These are phyloP conservation scores for Metschnikowia baotianmanensis DNA, from an alignment of 805 yeast species.

Conservation along the genomic window DNA sequence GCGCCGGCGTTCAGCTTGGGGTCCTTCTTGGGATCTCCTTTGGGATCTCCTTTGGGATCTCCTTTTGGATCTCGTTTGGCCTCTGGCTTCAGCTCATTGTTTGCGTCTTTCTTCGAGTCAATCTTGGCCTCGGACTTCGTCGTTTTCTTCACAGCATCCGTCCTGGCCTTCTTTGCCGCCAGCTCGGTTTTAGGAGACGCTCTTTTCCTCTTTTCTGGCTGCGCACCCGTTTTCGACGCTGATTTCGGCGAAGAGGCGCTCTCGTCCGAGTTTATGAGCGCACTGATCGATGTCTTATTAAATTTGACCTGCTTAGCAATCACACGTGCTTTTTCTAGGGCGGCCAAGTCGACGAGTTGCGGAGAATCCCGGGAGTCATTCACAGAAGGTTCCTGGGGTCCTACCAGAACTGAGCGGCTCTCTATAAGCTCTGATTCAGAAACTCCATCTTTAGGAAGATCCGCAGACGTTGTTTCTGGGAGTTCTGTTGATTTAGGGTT, in stretches of 20 bases:
- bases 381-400: background rate
- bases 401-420: slow-evolving; percentile 1
- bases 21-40: slow-evolving; percentile 11
- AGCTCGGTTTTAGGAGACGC: slow-evolving; percentile 14
- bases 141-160: slow-evolving; percentile 10
- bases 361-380: background rate
- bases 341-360: background rate
- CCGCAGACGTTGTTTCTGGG: too few relatives aligned
- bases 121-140: slow-evolving; percentile 1
- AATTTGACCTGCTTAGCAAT: slow-evolving; percentile 7
- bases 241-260: slow-evolving; percentile 8
- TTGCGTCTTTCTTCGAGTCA: background rate
- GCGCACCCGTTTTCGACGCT: slow-evolving; percentile 3
- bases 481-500: background rate
- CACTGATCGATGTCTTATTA: slow-evolving; percentile 38
- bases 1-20: slow-evolving; percentile 9
- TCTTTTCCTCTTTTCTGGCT: slow-evolving; percentile 11
- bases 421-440: background rate
- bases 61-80: slow-evolving; percentile 11
- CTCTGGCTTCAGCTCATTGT: slow-evolving; percentile 16
- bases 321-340: background rate
- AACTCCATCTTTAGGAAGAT: too few relatives aligned
- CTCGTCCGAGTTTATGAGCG: slow-evolving; percentile 38
- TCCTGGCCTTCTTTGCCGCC: slow-evolving; percentile 14
- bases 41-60: background rate